Evolutionary conservation across 2,329 filamentous ascomycete species (phyloP).

Genomic region (Trichothecium sympodiale): DNA sequence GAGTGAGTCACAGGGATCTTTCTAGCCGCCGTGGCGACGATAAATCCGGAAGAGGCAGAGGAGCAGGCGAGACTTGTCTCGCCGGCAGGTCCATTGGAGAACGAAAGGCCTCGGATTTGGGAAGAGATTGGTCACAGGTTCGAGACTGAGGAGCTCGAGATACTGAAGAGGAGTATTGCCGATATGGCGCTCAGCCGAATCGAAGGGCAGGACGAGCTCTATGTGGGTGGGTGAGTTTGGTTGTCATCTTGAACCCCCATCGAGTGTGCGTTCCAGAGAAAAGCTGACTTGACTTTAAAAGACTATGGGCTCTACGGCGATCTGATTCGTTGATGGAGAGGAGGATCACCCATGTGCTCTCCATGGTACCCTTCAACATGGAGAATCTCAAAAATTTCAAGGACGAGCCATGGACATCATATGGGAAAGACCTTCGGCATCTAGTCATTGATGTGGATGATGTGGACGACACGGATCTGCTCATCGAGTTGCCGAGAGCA

Average conservation of each 20-base stretch:
- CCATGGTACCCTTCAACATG: constrained; percentile 52
- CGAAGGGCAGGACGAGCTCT: constrained; percentile 29
- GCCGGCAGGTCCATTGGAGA: not conserved
- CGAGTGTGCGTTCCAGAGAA: too few species aligned
- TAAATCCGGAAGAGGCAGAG: too few species aligned
- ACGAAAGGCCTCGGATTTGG: constrained; percentile 1
- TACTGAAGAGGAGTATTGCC: constrained; percentile 18
- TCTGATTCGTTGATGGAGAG: constrained; percentile 58
- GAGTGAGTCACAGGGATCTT: too few species aligned
- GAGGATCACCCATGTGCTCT: constrained; percentile 84
- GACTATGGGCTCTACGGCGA: constrained; percentile 68
- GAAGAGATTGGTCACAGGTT: constrained; percentile 4
- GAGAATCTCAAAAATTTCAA: constrained; percentile 30
- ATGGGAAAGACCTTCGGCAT: constrained; percentile 54
- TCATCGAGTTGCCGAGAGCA: constrained; percentile 67
- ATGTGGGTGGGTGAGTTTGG: constrained; percentile 27
- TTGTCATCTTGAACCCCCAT: not conserved
- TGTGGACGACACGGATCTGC: constrained; percentile 75
- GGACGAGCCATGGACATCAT: constrained; percentile 34
- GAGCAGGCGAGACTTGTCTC: too few species aligned
- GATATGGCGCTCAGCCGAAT: constrained; percentile 31
- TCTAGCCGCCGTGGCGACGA: too few species aligned
- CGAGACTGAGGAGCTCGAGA: constrained; percentile 1
- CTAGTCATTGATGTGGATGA: constrained; percentile 80
- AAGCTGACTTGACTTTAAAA: too few species aligned